Percentiles rank a stretch among this genome's conserved stretches.
Conservation (phyloP, 2,329 filamentous ascomycete genomes). For the Whalleya microplaca region DNA sequence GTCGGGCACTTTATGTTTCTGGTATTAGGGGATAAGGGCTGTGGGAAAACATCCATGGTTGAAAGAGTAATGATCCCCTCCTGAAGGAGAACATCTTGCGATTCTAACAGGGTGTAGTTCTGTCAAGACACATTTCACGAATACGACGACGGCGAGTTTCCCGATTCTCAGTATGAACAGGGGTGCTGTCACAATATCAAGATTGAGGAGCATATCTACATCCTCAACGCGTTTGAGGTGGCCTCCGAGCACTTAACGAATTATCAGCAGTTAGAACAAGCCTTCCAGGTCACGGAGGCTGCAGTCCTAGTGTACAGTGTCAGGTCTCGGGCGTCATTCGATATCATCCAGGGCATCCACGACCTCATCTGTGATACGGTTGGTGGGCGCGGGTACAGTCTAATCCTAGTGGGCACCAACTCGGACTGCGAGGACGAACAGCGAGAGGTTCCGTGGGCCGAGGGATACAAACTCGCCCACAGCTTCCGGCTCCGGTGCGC, state of each 20-base stretch:
- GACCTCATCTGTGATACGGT: slow-evolving; percentile 34
- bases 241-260: slow-evolving; percentile 38
- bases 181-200: slow-evolving; percentile 41
- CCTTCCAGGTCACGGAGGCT: slow-evolving; percentile 45
- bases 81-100: not conserved
- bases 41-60: slow-evolving; percentile 47
- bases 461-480: slow-evolving; percentile 36
- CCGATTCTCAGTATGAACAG: slow-evolving; percentile 33
- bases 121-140: slow-evolving; percentile 35
- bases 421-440: slow-evolving; percentile 37
- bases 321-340: slow-evolving; percentile 33
- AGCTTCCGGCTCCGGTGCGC: slow-evolving; percentile 24
- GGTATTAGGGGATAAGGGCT: slow-evolving; percentile 43
- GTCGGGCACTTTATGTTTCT: slow-evolving; percentile 44
- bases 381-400: slow-evolving; percentile 37
- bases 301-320: slow-evolving; percentile 38
- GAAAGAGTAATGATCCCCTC: slow-evolving; percentile 37
- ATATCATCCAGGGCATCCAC: slow-evolving; percentile 14
- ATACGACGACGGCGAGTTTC: slow-evolving; percentile 25
- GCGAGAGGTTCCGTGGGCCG: slow-evolving; percentile 37
- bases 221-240: slow-evolving; percentile 43
- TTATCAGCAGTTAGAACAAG: slow-evolving; percentile 41
- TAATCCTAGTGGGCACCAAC: slow-evolving; percentile 43
- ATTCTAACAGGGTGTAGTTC: slow-evolving; percentile 34
- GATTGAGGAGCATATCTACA: slow-evolving; percentile 38